phyloP scores from a whole-genome alignment of 768 basidiomycete genomes.

The Hortiboletus campestris region DNA sequence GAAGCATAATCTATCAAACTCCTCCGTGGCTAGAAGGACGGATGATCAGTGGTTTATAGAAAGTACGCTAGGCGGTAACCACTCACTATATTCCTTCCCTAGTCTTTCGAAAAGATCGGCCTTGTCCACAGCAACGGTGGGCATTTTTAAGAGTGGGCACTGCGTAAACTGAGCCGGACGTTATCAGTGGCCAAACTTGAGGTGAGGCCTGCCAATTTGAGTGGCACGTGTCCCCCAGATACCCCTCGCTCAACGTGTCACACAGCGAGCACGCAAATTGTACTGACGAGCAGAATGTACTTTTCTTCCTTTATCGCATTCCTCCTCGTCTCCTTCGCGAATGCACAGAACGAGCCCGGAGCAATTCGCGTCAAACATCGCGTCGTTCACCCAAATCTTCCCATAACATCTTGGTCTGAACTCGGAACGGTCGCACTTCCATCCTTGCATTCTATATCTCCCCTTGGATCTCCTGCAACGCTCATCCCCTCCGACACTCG shows the following conservation, averaged over 20 bases:
- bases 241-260: constrained; percentile 10
- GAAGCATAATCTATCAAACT: constrained; percentile 94
- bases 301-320: constrained; percentile 6
- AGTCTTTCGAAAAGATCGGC: constrained; percentile 89
- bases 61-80: neutral
- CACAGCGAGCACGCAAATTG: constrained; percentile 1
- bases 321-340: constrained; percentile 9
- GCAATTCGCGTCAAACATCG: constrained; percentile 27
- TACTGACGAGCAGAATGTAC: constrained; percentile 8
- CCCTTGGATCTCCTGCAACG: constrained; percentile 29
- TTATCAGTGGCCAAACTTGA: neutral
- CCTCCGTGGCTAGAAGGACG: constrained; percentile 70
- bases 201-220: too few relatives aligned
- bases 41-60: constrained; percentile 10
- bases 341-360: constrained; percentile 12
- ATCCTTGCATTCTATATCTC: constrained; percentile 34
- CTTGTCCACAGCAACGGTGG: constrained; percentile 94
- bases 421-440: constrained; percentile 28
- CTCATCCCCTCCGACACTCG: constrained; percentile 44
- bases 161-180: neutral
- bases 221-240: constrained; percentile 16
- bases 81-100: constrained; percentile 76
- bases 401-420: constrained; percentile 23
- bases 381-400: constrained; percentile 32
- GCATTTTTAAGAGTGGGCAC: constrained; percentile 51